Conservation (phyloP, 768 basidiomycete genomes). For the Cyathus striatus region DNA sequence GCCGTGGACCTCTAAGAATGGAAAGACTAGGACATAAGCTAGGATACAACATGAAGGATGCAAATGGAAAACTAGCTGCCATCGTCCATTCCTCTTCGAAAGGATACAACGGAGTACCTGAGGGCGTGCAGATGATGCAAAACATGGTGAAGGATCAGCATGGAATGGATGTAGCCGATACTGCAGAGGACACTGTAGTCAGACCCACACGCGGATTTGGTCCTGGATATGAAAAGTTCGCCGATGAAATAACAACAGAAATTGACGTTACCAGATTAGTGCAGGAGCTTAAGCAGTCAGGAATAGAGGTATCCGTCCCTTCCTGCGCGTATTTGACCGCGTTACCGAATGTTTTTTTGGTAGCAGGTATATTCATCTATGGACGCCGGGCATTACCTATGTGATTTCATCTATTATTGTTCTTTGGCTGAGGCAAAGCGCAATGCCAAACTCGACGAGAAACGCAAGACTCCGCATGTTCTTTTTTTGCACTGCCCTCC, state of each 20-base stretch:
- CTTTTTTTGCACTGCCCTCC: constrained; percentile 73
- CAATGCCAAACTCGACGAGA: constrained; percentile 35
- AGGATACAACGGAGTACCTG: constrained; percentile 33
- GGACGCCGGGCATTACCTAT: constrained; percentile 74
- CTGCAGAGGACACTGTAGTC: constrained; percentile 25
- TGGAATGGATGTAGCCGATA: constrained; percentile 32
- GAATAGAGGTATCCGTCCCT: constrained; percentile 36
- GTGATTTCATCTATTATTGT: constrained; percentile 75
- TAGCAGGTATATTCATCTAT: constrained; percentile 69
- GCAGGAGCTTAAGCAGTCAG: constrained; percentile 46
- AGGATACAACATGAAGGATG: constrained; percentile 68
- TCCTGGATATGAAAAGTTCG: constrained; percentile 45
- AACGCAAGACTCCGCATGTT: constrained; percentile 42
- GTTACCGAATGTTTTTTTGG: constrained; percentile 6
- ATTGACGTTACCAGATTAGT: constrained; percentile 56
- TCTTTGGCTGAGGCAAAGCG: constrained; percentile 67
- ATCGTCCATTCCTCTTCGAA: constrained; percentile 34
- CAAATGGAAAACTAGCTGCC: constrained; percentile 51
- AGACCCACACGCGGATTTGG: constrained; percentile 40
- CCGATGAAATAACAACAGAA: constrained; percentile 54
- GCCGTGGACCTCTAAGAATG: constrained; percentile 57
- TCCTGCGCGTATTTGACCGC: constrained; percentile 1
- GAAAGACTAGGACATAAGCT: constrained; percentile 64
- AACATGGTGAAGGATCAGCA: constrained; percentile 29
- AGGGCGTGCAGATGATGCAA: constrained; percentile 26